Base-by-base conservation (phyloP, 2,329 filamentous ascomycete species). In the Triangularia verruculosa region DNA sequence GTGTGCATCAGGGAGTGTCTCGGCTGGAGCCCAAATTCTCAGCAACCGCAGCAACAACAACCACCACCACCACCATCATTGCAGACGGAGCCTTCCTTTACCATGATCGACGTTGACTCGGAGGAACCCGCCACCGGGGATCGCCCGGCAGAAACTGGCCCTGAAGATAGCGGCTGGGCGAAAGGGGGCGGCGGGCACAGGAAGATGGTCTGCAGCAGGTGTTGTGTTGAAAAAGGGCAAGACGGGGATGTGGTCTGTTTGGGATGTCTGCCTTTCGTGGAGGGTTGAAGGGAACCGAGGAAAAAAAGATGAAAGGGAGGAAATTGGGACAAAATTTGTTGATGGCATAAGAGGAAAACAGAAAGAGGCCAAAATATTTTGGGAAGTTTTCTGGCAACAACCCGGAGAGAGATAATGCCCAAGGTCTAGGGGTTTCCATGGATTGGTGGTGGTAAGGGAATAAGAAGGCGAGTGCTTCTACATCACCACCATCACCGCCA, bases 231-330 rank as follows among this genome's bases (percentile, higher is more conserved):
- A 72, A 80, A 79, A 24, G 88, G 87, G 0, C 70, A 77, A 20
- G 83, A 89, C 60, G 88, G 88, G 25, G 87, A 90, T 56, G 82
- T 89, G 4, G 83, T 86, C 64, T 91, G 89, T 70, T 74, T 89
- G 56, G 86, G 86, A 1, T 91, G 89, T 67, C 77, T 88, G 58
- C 70, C 69, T 12, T 69, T 69, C 55, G 58, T 70, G 17, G 70
- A 71, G 57, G 68, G 69, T 4, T 74, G 69, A 70, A 32, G 30
- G 24, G 53, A 54, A 17, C n/a, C n/a, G n/a, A n/a, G n/a, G 24
- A 47, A 59, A n/a, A 22, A 8, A 22, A 59, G 15, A 25, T 39
- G n/a, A 17, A 27, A 43, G 4, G 34, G 43, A 59, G 17, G 56
- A 47, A 47, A 2, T 34, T 24, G 27, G 30, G 13, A 32, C 30